Conservation (phyloP, 495 filamentous ascomycete genomes). For the Talaromyces ruber region DNA sequence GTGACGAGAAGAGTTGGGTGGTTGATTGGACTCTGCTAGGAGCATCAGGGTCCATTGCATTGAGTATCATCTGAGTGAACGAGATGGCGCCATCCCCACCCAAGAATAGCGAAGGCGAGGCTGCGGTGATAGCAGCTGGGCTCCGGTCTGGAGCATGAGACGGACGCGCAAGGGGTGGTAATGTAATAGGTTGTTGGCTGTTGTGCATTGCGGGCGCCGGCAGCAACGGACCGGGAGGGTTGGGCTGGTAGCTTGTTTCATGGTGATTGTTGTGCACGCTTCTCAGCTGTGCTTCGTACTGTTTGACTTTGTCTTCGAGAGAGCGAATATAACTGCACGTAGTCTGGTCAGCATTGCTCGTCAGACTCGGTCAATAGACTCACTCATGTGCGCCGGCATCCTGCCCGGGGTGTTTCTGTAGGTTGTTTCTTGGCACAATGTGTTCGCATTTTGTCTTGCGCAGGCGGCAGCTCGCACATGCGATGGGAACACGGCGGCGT, state of each 20-base stretch:
- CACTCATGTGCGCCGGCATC: not conserved
- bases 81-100: slow-evolving; percentile 3
- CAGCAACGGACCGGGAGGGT: not conserved
- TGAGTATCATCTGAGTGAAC: slow-evolving; percentile 5
- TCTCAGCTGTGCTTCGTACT: slow-evolving; percentile 5
- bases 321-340: slow-evolving; percentile 3
- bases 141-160: not conserved
- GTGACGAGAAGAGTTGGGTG: slow-evolving; percentile 6
- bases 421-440: slow-evolving; percentile 1
- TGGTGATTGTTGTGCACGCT: not conserved
- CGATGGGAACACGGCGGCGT: slow-evolving; percentile 6
- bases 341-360: not conserved
- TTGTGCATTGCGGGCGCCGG: not conserved
- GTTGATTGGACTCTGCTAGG: slow-evolving; percentile 3
- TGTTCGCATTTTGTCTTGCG: slow-evolving; percentile 8
- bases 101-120: slow-evolving; percentile 2
- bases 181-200: not conserved
- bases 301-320: slow-evolving; percentile 4
- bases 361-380: not conserved
- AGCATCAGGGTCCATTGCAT: slow-evolving; percentile 5
- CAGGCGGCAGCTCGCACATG: slow-evolving; percentile 3
- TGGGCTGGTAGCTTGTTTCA: not conserved
- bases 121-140: slow-evolving; percentile 1
- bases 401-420: not conserved
- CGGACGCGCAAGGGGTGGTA: not conserved